Evolutionary conservation across 2,329 filamentous ascomycete genomes (phyloP), one percentile per base, ranked within the genome.

Genomic region (Pseudocercospora cruenta): DNA sequence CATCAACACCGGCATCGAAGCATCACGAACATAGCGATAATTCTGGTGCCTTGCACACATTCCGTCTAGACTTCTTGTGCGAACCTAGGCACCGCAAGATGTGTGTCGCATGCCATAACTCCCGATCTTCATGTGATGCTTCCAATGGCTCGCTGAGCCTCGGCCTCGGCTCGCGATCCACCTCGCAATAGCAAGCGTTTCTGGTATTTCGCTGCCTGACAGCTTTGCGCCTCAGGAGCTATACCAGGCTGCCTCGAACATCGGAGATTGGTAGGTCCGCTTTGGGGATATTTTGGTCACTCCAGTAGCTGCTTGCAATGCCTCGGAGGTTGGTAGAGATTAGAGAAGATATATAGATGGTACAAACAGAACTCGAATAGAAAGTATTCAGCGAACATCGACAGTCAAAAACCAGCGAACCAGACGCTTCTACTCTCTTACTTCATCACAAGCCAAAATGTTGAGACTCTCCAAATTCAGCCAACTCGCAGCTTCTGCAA

Each of bases 401-500:
- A 36, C 33, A 36, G 33, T 16, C 12, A 36, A 36, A 3, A 43
- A 19, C n/a, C n/a, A 43, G 39, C 39, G 39, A 43, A 43, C 39
- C 39, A 43, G 39, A 43, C 39, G 39, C 39, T 43, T 4, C 39
- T 58, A 31, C 19, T 21, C 3, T 19, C 14, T 2, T 10, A 5
- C 12, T 58, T 31, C 4, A 36, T 58, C 31, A 58, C 28, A 14
- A 43, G 10, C 12, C 49, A 67, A 49, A 6, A 71, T 71, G 69
- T 31, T 71, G 14, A 67, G 68, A 57, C 61, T 72, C 57, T 66
- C 65, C 61, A 70, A 69, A 26, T 67, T 70, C 62, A 62, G 67
- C 63, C 58, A 71, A 39, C 47, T 65, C 14, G 70, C 70, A 4
- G 66, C 68, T 36, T 66, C 63, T 4, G 70, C 69, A 63, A 72